phyloP scores from a whole-genome alignment of 1,139 yeast genomes.

The Suhomyces taliae region DNA sequence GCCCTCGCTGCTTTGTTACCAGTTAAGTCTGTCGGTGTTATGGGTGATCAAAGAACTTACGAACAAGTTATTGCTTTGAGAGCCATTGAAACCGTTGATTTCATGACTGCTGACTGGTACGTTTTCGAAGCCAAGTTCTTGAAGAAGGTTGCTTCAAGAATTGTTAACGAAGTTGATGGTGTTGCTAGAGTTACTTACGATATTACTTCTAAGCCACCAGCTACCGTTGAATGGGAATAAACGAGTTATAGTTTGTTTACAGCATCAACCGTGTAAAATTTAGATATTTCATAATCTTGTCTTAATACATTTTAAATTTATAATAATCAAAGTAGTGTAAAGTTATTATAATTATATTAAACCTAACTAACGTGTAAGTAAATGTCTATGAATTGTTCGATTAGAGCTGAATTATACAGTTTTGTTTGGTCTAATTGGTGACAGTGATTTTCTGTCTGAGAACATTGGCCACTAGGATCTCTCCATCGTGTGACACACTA shows the following conservation, averaged over 20 bases:
- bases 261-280: not conserved
- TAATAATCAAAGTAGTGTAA: not conserved
- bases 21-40: constrained; percentile 97
- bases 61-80: constrained; percentile 98
- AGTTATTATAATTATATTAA: not conserved
- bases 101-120: constrained; percentile 99
- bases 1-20: constrained; percentile 97
- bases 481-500: constrained; percentile 69
- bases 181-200: constrained; percentile 99
- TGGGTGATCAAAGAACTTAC: constrained; percentile 99
- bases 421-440: not conserved
- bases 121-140: constrained; percentile 90
- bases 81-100: constrained; percentile 96
- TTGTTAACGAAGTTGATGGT: constrained; percentile 97
- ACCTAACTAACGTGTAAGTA: no score
- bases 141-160: constrained; percentile 91
- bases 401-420: not conserved
- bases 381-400: not conserved
- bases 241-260: not conserved
- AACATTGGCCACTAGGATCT: constrained; percentile 50
- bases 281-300: not conserved
- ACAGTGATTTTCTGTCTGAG: constrained; percentile 34
- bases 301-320: not conserved
- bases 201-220: constrained; percentile 98
- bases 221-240: constrained; percentile 99